Base-by-base conservation (phyloP, 2,329 filamentous ascomycete genomes). In the Phaeosphaeria sp. region DNA sequence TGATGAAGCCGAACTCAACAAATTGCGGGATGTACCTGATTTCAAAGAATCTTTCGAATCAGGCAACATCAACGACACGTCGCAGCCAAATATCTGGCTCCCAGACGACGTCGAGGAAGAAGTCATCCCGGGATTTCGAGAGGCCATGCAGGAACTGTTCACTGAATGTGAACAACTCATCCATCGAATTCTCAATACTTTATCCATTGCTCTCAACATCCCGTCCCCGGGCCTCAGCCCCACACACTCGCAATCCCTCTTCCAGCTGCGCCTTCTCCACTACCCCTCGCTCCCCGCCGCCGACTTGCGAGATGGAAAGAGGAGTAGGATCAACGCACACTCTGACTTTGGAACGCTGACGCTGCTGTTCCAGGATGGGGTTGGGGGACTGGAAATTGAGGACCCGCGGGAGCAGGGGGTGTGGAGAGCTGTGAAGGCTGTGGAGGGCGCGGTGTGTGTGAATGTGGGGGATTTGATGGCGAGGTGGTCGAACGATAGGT, bases 261-360 rank as follows among this genome's bases (percentile, higher is more conserved):
- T 75, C 62, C 75, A 77, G 54, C 64, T 77, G 2, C 68, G 75
- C 6, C 51, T 80, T 1, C 64, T 79, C 20, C 78, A 80, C 57
- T 80, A 81, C 58, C 78, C 78, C 1, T 51, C 75, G 6, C 57
- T 79, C 7, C 55, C 66, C 0, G 64, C 66, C 1, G 44, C 51
- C 1, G 60, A 76, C n/a, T 64, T 80, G 7, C 17, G 22, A 2
- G 17, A 57, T 1, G 49, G 63, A 7, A 66, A 65, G 2, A 64
- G 71, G 2, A 58, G 51, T n/a, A 67, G 79, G 2, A 80, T 80
- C 49, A 71, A 75, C 17, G 77, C 79, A 1, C 80, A 82, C 50
- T 78, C 74, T 1, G 79, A 80, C 58, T 80, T 78, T 59, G 78
- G 78, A 7, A 74, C 73, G 1, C 59, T 80, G 42, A 81, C 79